Base-by-base conservation (phyloP, 2,329 filamentous ascomycete genomes). In the Penicillium sp. region DNA sequence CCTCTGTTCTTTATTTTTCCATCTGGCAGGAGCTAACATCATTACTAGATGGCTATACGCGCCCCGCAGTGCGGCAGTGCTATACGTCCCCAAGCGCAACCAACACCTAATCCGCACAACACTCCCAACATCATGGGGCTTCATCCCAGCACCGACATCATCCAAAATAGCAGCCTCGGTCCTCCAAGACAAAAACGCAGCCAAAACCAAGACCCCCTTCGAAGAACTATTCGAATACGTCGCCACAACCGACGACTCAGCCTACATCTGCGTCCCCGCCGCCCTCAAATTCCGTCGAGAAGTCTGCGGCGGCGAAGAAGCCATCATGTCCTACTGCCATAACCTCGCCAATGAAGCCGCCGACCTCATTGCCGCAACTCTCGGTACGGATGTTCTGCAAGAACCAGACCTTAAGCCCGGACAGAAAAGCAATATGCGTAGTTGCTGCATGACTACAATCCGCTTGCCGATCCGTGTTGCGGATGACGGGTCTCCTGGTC, bases 41-140 rank as follows among this genome's bases (percentile, higher is more conserved):
- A 51, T 31, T 19, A 29, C 23, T 14, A 83, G 82, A 79, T 98
- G 93, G 93, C 85, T 97, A 8, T 88, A 86, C 68, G 85, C 86
- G 0, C 93, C 93, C 1, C 86, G 93, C 31, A 89, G 88, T 16
- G 92, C 89, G 70, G 92, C 92, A 3, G 79, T 95, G 4, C 85
- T 97, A 62, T 89, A 96, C 74, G 90, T 95, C 1, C 90, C 92
- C 0, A 58, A 80, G 19, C 83, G 88, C 23, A 92, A 96, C 72
- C 93, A 97, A 72, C 77, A 80, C 49, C 74, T 96, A 44, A 85
- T 97, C 43, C 83, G 86, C 14, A 87, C 87, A 2, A 88, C 91
- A 0, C 73, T 96, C 29, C 90, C 92, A 0, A 96, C 92, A 0
- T 92, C 88, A 39, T 90, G 93, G 72, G 90, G 91, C 0, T 96